Conservation (phyloP, 306 rosid genomes). For the Fragaria vesca region DNA sequence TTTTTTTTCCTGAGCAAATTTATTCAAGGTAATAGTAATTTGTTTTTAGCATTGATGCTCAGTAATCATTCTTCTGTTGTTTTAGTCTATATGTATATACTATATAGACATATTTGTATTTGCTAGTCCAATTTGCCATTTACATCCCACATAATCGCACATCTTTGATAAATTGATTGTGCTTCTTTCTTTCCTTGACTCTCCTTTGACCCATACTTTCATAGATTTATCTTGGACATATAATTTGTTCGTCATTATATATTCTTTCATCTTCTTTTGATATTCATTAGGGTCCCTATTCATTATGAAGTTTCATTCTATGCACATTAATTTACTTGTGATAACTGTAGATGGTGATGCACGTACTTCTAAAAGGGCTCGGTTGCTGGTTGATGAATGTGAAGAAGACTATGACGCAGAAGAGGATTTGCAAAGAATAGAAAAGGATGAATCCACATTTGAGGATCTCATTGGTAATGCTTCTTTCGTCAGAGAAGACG, state of each 20-base stretch:
- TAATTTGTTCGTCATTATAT: constrained; percentile 2
- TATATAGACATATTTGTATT: no score
- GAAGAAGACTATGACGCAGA: constrained; percentile 71
- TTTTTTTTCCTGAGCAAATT: background rate
- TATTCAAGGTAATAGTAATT: background rate
- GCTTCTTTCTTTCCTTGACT: background rate
- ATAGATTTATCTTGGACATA: constrained; percentile 4
- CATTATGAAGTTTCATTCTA: constrained; percentile 4
- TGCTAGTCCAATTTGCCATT: background rate
- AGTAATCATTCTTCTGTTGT: background rate
- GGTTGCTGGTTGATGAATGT: constrained; percentile 60
- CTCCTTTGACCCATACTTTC: constrained; percentile 16
- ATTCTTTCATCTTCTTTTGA: background rate
- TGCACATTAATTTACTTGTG: constrained; percentile 10
- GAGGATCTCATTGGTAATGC: constrained; percentile 74
- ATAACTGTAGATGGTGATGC: constrained; percentile 60
- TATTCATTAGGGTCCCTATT: background rate
- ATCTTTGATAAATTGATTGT: background rate
- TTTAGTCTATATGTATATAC: background rate
- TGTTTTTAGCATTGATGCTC: background rate
- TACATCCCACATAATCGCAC: background rate
- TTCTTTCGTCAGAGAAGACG: constrained; percentile 43
- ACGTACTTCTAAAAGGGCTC: constrained; percentile 74
- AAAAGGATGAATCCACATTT: constrained; percentile 55
- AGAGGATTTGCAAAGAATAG: constrained; percentile 40